A percentile compares a stretch with the other conserved stretches of the same genome.
phyloP scores from a whole-genome alignment of 2,329 filamentous ascomycete species.

The Trichoderma koningiopsis region DNA sequence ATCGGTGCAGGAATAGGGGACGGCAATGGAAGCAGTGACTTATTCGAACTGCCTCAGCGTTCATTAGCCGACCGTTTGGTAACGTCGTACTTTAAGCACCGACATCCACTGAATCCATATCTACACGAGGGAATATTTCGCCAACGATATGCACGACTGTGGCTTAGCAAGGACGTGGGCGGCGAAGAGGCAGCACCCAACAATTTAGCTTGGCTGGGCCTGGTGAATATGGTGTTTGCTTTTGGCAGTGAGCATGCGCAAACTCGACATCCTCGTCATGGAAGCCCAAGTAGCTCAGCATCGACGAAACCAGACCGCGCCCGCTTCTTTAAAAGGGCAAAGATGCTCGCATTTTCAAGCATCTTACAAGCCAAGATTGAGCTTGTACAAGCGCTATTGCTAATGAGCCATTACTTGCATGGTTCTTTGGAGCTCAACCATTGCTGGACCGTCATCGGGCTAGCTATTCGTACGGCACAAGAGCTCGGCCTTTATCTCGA shows the following conservation, averaged over 20 bases:
- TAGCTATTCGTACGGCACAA: conserved; percentile 17
- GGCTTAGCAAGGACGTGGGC: conserved; percentile 19
- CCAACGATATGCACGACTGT: conserved; percentile 12
- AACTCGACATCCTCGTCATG: conserved; percentile 1
- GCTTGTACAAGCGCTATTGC: conserved; percentile 14
- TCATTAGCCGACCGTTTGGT: conserved; percentile 15
- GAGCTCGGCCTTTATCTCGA: conserved; percentile 19
- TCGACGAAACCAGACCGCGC: conserved; percentile 15
- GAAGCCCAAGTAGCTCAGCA: conserved; percentile 1
- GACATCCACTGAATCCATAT: conserved; percentile 20
- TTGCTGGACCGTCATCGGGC: conserved; percentile 17
- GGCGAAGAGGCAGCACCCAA: conserved; percentile 19
- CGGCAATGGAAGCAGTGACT: conserved; percentile 6
- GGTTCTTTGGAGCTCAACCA: conserved; percentile 18
- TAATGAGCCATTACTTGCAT: conserved; percentile 21
- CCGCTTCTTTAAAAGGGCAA: conserved; percentile 20
- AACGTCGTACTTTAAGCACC: conserved; percentile 13
- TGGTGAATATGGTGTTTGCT: conserved; percentile 22
- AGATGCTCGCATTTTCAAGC: conserved; percentile 17
- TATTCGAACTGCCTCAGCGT: conserved; percentile 17
- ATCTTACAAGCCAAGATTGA: conserved; percentile 19
- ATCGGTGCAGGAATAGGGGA: conserved; percentile 17
- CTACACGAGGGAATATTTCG: conserved; percentile 16
- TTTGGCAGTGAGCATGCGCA: conserved; percentile 18
- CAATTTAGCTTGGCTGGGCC: conserved; percentile 10